Evolutionary conservation across 768 basidiomycete genomes (phyloP).

Genomic region (Tulasnella sp.): DNA sequence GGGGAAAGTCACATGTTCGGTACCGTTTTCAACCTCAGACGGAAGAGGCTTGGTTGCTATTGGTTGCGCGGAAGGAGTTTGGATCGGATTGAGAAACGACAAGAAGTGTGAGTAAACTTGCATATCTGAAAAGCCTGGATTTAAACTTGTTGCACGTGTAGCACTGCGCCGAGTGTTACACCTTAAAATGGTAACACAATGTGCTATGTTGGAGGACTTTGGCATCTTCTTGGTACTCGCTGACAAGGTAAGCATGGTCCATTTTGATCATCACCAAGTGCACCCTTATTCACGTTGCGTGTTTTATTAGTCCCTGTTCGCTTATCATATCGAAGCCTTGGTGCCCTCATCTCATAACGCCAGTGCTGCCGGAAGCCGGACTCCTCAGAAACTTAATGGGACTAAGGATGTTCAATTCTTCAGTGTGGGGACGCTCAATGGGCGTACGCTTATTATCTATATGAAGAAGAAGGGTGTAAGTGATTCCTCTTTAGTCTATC

Average conservation of each 20-base stretch:
- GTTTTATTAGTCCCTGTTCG: slow-evolving; percentile 56
- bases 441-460: slow-evolving; percentile 81
- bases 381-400: slow-evolving; percentile 81
- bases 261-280: not conserved
- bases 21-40: slow-evolving; percentile 80
- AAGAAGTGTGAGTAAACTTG: slow-evolving; percentile 48
- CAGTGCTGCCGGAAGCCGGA: slow-evolving; percentile 52
- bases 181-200: slow-evolving; percentile 85
- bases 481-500: slow-evolving; percentile 1
- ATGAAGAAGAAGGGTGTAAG: slow-evolving; percentile 87
- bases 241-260: slow-evolving; percentile 57
- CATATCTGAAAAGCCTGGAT: slow-evolving; percentile 7
- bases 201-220: slow-evolving; percentile 92
- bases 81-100: slow-evolving; percentile 87
- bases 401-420: slow-evolving; percentile 93
- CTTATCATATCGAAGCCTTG: slow-evolving; percentile 91
- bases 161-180: slow-evolving; percentile 90
- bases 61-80: slow-evolving; percentile 90
- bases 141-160: slow-evolving; percentile 23
- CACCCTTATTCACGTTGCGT: not conserved
- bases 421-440: slow-evolving; percentile 75
- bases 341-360: slow-evolving; percentile 68
- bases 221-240: slow-evolving; percentile 92
- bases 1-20: slow-evolving; percentile 87
- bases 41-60: slow-evolving; percentile 79